Evolutionary conservation across 2,329 filamentous ascomycete species (phyloP), one percentile per base, ranked within the genome.

Genomic region (Aspergillus japonicus): DNA sequence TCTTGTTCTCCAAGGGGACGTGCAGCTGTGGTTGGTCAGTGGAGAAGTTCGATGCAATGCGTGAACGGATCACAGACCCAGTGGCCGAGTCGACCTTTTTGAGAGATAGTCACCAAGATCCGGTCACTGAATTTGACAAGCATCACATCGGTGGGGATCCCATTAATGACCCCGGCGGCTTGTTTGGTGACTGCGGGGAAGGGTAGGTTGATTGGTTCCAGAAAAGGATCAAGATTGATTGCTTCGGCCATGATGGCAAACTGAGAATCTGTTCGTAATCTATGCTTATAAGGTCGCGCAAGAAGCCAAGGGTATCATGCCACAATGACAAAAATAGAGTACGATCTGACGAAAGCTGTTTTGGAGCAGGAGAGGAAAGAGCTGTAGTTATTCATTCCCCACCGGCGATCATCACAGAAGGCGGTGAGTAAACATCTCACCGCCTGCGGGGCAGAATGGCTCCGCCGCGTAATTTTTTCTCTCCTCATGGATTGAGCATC

Each of bases 51-150:
- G 33, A n/a, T n/a, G 3, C 49, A 10, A n/a, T 21, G 52, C 12
- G n/a, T 52, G n/a, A 51, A 23, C 14, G 8, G 11, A 24, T 39
- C 14, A 73, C 79, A 56, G 81, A 97, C 92, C 95, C 95, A 99
- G 82, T 98, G 95, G 21, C 91, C 90, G 50, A 98, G 79, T 60
- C 89, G 85, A 6, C 93, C 94, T 62, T 89, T 85, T 78, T 98
- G 95, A 0, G 90, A 91, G 61, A 98, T 84, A 1, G 92, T 97
- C 63, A 99, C 81, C 68, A 99, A 79, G 68, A 99, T 92, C 77
- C 92, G 96, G 83, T 98, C 95, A 8, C 88, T 83, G 77, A 98
- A 98, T 68, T 83, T 86, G 56, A 92, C 81, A 11, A 83, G 83
- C 44, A 86, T 87, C 35, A 91, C 88, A 65, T 92, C 87, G 1